Conservation (phyloP, 495 filamentous ascomycete species). For the Tetracladium marchalianum region DNA sequence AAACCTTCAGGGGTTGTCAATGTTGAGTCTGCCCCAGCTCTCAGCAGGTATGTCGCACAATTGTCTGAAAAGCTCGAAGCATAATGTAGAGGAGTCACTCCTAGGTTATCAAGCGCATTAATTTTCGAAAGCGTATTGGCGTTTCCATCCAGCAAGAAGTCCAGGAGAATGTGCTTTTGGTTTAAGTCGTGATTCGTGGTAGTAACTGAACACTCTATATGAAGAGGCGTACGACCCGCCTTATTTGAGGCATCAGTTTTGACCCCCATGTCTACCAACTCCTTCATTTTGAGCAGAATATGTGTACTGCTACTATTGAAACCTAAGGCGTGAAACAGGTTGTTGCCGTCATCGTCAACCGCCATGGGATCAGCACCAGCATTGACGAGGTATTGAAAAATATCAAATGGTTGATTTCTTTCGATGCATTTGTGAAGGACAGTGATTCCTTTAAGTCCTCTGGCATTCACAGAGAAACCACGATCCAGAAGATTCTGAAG, state of each 20-base stretch:
- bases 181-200: not conserved
- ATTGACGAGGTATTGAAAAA: not conserved
- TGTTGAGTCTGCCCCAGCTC: constrained; percentile 22
- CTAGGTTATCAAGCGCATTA: not conserved
- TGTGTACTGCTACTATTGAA: not conserved
- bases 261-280: not conserved
- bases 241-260: constrained; percentile 6
- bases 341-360: constrained; percentile 6
- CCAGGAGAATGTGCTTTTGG: not conserved
- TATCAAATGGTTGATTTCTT: too few relatives aligned
- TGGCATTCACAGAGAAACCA: too few relatives aligned
- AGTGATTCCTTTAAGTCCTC: too few relatives aligned
- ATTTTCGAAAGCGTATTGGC: too few relatives aligned
- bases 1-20: constrained; percentile 14
- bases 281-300: not conserved
- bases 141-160: not conserved
- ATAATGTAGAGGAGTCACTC: constrained; percentile 21
- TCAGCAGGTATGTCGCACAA: constrained; percentile 21
- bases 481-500: too few relatives aligned
- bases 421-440: too few relatives aligned
- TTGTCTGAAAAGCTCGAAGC: constrained; percentile 24
- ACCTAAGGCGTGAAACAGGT: constrained; percentile 3
- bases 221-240: constrained; percentile 17
- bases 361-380: constrained; percentile 6
- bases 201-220: constrained; percentile 8